These are phyloP conservation scores for Pleurozium schreberi DNA, from an alignment of 225 moss, liverwort and hornwort species.

Conservation along the genomic window DNA sequence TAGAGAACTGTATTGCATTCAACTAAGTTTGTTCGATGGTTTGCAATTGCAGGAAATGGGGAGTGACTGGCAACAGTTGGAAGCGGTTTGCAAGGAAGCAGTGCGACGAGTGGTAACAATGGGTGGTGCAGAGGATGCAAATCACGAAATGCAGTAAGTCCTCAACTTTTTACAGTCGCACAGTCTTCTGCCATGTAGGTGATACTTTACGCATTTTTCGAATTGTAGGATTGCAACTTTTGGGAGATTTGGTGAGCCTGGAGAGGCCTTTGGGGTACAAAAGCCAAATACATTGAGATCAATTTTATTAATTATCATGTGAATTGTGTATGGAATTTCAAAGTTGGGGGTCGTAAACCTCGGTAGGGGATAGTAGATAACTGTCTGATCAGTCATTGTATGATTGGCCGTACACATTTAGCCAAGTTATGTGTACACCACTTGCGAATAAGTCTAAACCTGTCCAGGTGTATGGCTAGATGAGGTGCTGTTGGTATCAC, in stretches of 20 bases:
- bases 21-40: not conserved
- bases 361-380: not conserved
- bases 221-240: not conserved
- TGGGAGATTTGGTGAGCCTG: not conserved
- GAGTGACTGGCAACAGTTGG: conserved; percentile 36
- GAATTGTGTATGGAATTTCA: not conserved
- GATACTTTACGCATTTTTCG: not conserved
- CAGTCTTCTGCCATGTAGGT: not conserved
- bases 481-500: not conserved
- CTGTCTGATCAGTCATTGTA: not conserved
- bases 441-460: not conserved
- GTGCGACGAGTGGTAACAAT: conserved; percentile 37
- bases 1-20: not conserved
- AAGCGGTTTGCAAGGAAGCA: conserved; percentile 31
- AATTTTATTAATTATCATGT: not conserved
- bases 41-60: conserved; percentile 24
- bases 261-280: not conserved
- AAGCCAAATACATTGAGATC: not conserved
- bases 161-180: not conserved
- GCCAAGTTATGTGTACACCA: not conserved
- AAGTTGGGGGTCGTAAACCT: not conserved
- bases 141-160: conserved; percentile 47
- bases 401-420: not conserved
- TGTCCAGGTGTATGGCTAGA: not conserved
- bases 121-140: conserved; percentile 19